Percentiles rank a stretch among this genome's conserved stretches.
phyloP scores from a whole-genome alignment of 78 protist genomes.

The Pelomyxa schiedti region DNA sequence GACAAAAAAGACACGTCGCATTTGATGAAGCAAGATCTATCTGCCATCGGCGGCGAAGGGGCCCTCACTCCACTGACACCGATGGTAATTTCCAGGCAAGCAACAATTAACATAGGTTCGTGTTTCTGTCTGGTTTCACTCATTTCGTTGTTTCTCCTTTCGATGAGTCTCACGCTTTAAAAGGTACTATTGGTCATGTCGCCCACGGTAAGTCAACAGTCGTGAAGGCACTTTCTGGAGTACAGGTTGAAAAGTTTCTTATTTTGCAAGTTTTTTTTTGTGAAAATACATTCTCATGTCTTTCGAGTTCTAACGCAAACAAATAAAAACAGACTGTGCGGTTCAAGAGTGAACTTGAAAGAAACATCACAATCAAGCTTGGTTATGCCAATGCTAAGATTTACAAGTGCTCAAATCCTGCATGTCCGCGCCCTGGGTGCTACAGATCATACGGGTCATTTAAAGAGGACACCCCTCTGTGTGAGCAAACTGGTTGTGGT shows the following conservation, averaged over 20 bases:
- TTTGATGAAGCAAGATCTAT: slow-evolving; percentile 22
- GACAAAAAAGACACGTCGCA: neutral
- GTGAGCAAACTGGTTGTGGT: slow-evolving; percentile 69
- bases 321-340: slow-evolving; percentile 60
- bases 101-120: slow-evolving; percentile 97
- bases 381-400: slow-evolving; percentile 99
- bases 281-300: neutral
- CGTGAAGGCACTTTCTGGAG: slow-evolving; percentile 97
- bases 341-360: slow-evolving; percentile 92
- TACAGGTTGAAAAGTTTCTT: slow-evolving; percentile 41
- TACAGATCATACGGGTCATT: slow-evolving; percentile 52
- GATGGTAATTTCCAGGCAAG: slow-evolving; percentile 93
- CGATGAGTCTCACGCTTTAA: too few species aligned
- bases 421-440: slow-evolving; percentile 87
- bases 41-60: slow-evolving; percentile 26
- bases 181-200: slow-evolving; percentile 98
- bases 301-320: neutral
- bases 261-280: neutral
- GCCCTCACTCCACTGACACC: slow-evolving; percentile 74
- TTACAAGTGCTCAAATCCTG: slow-evolving; percentile 67
- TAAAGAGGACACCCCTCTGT: slow-evolving; percentile 54
- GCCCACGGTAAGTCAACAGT: slow-evolving; percentile 99
- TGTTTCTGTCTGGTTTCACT: neutral
- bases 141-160: too few species aligned
- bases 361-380: slow-evolving; percentile 99